Conservation (phyloP, 306 rosid species). For the Vachellia pachyceras region DNA sequence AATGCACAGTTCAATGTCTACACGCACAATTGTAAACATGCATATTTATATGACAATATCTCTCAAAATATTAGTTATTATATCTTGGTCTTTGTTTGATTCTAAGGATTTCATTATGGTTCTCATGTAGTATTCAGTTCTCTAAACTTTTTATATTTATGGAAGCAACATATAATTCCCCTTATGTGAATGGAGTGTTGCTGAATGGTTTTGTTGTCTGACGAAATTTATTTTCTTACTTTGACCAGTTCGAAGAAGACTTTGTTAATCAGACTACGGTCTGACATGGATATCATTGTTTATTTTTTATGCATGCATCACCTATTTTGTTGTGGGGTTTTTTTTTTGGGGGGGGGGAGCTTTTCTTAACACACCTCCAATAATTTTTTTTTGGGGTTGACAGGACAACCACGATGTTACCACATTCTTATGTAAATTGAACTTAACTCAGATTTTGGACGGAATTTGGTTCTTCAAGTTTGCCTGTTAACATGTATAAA, state of each 20-base stretch:
- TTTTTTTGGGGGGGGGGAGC: too few species aligned
- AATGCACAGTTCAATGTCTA: slow-evolving; percentile 27
- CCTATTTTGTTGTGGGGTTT: background rate
- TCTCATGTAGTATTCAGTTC: background rate
- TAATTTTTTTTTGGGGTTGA: too few species aligned
- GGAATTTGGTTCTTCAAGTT: slow-evolving; percentile 22
- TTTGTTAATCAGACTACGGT: slow-evolving; percentile 15
- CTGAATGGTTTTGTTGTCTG: slow-evolving; percentile 21
- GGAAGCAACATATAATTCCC: background rate
- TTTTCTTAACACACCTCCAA: too few species aligned
- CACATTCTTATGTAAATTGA: slow-evolving; percentile 31
- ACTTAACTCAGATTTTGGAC: slow-evolving; percentile 29
- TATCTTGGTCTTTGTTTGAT: slow-evolving; percentile 22
- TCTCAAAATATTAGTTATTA: slow-evolving; percentile 24
- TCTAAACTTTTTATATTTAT: background rate
- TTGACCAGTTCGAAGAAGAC: slow-evolving; percentile 18
- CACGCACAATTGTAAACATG: background rate
- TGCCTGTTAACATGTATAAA: slow-evolving; percentile 21
- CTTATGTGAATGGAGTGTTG: slow-evolving; percentile 23
- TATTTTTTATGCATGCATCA: background rate
- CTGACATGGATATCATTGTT: background rate
- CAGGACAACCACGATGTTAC: slow-evolving; percentile 12
- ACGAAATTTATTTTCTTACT: slow-evolving; percentile 26
- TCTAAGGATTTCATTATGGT: background rate
- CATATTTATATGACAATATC: background rate